These are phyloP conservation scores for Trichomonascaceae sp. DNA, from an alignment of 1,139 yeast species.

Conservation along the genomic window DNA sequence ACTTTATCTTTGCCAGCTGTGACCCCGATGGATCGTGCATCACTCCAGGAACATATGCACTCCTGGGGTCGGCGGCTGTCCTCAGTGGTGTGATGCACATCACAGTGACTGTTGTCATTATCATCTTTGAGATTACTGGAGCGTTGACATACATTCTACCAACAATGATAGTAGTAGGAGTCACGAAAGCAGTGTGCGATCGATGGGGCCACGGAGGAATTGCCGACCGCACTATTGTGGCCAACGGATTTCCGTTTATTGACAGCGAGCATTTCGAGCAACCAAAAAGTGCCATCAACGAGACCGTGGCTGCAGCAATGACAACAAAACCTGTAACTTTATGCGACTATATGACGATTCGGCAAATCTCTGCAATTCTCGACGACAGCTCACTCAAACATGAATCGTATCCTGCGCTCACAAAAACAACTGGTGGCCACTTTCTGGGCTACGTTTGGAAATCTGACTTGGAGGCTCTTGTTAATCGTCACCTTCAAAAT, in stretches of 20 bases:
- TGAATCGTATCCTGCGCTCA: constrained; percentile 19
- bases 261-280: constrained; percentile 55
- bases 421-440: constrained; percentile 5
- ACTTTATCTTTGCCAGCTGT: constrained; percentile 35
- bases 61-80: constrained; percentile 93
- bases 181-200: constrained; percentile 70
- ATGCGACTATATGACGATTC: constrained; percentile 18
- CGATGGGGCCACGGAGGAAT: constrained; percentile 75
- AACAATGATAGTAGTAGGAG: constrained; percentile 89
- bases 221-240: constrained; percentile 86
- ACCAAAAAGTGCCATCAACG: constrained; percentile 36
- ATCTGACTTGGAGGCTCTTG: constrained; percentile 20
- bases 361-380: constrained; percentile 26
- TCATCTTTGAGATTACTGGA: constrained; percentile 96
- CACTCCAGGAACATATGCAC: constrained; percentile 92
- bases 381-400: constrained; percentile 29
- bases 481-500: constrained; percentile 11
- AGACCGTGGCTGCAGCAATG: constrained; percentile 55
- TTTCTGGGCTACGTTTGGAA: constrained; percentile 26
- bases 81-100: constrained; percentile 88
- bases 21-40: constrained; percentile 41
- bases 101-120: constrained; percentile 89
- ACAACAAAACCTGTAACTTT: constrained; percentile 35
- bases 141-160: constrained; percentile 86
- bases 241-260: constrained; percentile 78